These are phyloP conservation scores for Phanerodontia chrysosporium DNA, from an alignment of 768 basidiomycete species.

Conservation along the genomic window DNA sequence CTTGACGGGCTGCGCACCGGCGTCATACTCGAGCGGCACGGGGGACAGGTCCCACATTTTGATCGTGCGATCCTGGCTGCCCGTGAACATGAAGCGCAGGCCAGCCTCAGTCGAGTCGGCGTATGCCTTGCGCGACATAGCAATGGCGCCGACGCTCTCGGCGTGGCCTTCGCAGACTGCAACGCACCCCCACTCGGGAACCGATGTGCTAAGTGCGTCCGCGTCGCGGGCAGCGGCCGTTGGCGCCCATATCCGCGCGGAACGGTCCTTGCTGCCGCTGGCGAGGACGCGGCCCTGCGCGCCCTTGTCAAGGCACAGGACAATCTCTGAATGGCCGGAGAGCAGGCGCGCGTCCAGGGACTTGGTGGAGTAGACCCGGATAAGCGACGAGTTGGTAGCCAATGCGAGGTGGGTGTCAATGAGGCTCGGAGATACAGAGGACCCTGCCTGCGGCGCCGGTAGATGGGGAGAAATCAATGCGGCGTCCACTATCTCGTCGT, in stretches of 20 bases:
- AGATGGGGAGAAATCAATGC: slow-evolving; percentile 58
- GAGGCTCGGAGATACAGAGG: slow-evolving; percentile 6
- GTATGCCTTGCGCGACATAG: slow-evolving; percentile 58
- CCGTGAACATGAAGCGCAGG: slow-evolving; percentile 82
- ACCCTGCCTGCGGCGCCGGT: slow-evolving; percentile 18
- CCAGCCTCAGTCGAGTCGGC: slow-evolving; percentile 8
- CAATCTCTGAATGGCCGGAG: slow-evolving; percentile 87
- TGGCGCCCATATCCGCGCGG: slow-evolving; percentile 79
- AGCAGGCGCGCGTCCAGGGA: slow-evolving; percentile 82
- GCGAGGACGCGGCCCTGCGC: slow-evolving; percentile 69
- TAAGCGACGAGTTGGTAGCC: slow-evolving; percentile 95
- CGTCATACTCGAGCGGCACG: slow-evolving; percentile 26
- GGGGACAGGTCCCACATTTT: slow-evolving; percentile 95
- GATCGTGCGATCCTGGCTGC: slow-evolving; percentile 94
- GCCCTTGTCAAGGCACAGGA: slow-evolving; percentile 76
- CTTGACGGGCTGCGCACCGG: slow-evolving; percentile 34
- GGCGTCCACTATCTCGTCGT: slow-evolving; percentile 95
- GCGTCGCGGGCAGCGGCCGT: not conserved
- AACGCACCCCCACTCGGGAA: slow-evolving; percentile 63
- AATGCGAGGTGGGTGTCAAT: slow-evolving; percentile 78
- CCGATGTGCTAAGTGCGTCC: not conserved
- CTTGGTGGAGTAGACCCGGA: slow-evolving; percentile 79
- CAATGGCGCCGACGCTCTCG: slow-evolving; percentile 88
- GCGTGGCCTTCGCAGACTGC: slow-evolving; percentile 91
- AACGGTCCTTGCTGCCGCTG: slow-evolving; percentile 89